These are phyloP conservation scores for Mycena albidolilacea DNA, from an alignment of 768 basidiomycete genomes.

Conservation along the genomic window DNA sequence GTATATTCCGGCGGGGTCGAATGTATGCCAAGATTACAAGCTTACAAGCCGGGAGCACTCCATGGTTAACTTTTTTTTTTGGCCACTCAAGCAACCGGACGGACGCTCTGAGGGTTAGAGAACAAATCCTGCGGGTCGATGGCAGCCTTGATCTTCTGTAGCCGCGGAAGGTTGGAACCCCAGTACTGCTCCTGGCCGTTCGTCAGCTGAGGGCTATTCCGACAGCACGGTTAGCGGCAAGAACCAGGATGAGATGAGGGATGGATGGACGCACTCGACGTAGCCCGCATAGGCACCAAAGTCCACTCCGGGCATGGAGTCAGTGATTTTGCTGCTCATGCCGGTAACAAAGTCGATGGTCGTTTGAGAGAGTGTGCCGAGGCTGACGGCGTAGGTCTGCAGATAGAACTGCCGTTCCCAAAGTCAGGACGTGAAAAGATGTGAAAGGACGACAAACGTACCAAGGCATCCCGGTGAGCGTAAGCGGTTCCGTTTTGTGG, in stretches of 20 bases:
- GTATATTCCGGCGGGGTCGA: no score
- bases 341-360: constrained; percentile 28
- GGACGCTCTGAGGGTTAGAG: constrained; percentile 38
- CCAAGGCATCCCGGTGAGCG: constrained; percentile 36
- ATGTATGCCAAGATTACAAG: not conserved
- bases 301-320: constrained; percentile 33
- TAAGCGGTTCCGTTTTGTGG: constrained; percentile 38
- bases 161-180: constrained; percentile 34
- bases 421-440: not conserved
- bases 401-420: constrained; percentile 27
- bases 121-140: constrained; percentile 36
- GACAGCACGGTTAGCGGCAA: not conserved
- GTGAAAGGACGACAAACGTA: not conserved
- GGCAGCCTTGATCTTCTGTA: constrained; percentile 29
- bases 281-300: constrained; percentile 41
- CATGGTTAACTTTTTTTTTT: not conserved
- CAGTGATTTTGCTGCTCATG: constrained; percentile 31
- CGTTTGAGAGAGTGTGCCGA: constrained; percentile 21
- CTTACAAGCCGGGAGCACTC: not conserved
- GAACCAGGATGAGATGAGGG: not conserved
- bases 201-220: constrained; percentile 25
- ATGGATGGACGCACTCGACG: constrained; percentile 32
- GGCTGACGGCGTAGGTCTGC: constrained; percentile 37
- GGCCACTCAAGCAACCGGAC: not conserved
- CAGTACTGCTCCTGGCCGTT: constrained; percentile 36